Conservation (phyloP, 2,329 filamentous ascomycete species). For the Coniochaeta sp. region DNA sequence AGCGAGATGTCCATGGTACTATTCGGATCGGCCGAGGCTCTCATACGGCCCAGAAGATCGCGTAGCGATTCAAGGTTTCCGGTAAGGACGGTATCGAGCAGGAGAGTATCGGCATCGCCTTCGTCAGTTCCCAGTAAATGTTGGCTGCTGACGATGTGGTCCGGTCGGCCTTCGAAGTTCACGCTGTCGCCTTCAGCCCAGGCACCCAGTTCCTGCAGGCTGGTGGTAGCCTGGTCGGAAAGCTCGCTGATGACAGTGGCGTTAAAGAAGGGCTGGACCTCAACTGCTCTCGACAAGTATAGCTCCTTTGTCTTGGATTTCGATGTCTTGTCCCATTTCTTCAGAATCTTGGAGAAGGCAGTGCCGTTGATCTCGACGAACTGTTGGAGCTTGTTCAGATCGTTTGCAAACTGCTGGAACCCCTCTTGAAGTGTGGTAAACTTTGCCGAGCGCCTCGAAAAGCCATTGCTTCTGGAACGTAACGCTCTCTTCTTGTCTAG, state of each 20-base stretch:
- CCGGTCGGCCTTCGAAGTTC: constrained; percentile 58
- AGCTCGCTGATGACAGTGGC: constrained; percentile 93
- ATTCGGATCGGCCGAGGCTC: constrained; percentile 28
- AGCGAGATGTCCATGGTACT: constrained; percentile 42
- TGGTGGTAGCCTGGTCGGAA: constrained; percentile 95
- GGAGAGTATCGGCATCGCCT: constrained; percentile 78
- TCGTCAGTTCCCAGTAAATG: constrained; percentile 71
- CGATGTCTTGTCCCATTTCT: constrained; percentile 99
- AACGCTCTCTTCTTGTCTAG: constrained; percentile 92
- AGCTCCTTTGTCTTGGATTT: constrained; percentile 98
- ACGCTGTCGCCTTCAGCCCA: constrained; percentile 97
- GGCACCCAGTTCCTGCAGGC: constrained; percentile 84
- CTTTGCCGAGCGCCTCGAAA: constrained; percentile 82
- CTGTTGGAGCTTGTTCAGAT: constrained; percentile 95
- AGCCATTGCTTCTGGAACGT: constrained; percentile 66
- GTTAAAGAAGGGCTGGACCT: constrained; percentile 98
- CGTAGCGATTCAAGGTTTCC: constrained; percentile 71
- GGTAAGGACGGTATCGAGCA: constrained; percentile 78
- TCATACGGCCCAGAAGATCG: constrained; percentile 74
- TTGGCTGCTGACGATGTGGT: constrained; percentile 59
- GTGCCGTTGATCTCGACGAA: constrained; percentile 98
- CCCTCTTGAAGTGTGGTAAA: constrained; percentile 95
- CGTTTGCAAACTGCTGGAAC: constrained; percentile 93
- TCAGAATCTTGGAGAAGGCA: constrained; percentile 95
- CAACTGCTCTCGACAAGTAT: constrained; percentile 90